These are phyloP conservation scores for Mrakia frigida DNA, from an alignment of 768 basidiomycete species.

Conservation along the genomic window DNA sequence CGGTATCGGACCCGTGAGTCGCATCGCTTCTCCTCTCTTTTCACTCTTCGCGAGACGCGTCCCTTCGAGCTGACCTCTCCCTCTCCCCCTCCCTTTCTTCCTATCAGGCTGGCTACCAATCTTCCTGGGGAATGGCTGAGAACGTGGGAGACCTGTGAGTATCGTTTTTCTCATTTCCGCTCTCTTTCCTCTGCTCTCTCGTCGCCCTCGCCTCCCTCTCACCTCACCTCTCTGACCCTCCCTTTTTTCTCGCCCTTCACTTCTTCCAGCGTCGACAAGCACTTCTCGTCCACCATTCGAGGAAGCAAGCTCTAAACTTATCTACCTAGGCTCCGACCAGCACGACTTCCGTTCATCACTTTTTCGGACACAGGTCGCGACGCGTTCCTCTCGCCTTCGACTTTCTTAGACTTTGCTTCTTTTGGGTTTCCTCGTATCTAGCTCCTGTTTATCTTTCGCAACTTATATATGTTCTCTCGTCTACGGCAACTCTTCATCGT, in stretches of 20 bases:
- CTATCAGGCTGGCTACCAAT: constrained; percentile 37
- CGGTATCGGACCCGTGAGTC: constrained; percentile 51
- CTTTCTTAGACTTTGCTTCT: too few relatives aligned
- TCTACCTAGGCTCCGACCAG: neutral
- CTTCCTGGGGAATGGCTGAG: constrained; percentile 42
- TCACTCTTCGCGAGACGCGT: neutral
- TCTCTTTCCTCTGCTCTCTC: neutral
- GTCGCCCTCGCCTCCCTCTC: constrained; percentile 21
- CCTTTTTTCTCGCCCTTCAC: neutral
- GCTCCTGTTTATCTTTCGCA: too few relatives aligned
- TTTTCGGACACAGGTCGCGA: neutral
- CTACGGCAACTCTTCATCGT: too few relatives aligned
- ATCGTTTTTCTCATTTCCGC: too few relatives aligned
- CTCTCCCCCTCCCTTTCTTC: neutral
- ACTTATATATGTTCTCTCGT: too few relatives aligned
- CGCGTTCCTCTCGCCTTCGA: too few relatives aligned
- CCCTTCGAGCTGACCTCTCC: neutral
- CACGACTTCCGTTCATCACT: neutral
- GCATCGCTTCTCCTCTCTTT: too few relatives aligned
- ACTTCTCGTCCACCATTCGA: neutral
- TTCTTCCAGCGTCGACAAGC: constrained; percentile 25
- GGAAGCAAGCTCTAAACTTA: constrained; percentile 21
- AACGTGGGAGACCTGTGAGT: constrained; percentile 37
- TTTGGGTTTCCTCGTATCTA: too few relatives aligned
- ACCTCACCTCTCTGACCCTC: neutral